Base-by-base conservation (phyloP, 257 asterid species). In the Linaria vulgaris region DNA sequence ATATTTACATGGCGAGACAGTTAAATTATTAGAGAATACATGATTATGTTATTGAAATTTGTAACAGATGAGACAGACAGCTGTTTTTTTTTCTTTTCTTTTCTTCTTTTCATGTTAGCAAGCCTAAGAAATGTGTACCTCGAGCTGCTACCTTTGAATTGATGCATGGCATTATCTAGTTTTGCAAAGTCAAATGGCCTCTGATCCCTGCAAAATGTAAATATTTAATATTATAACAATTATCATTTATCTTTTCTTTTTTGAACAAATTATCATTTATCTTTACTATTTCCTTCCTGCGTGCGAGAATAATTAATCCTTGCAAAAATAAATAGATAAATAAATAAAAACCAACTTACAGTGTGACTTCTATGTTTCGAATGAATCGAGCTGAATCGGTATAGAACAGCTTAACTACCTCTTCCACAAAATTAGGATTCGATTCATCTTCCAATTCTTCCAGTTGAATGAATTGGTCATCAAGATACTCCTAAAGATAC, bases 141-240 rank as follows among this genome's bases (percentile, higher is more conserved):
- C 34, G 97, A 85, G 79, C 90, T 67, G 86, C 96, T 87, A n/a
- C 96, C 96, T 80, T 73, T 87, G 79, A 81, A 83, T 63, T 81
- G 95, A 69, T 90, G 88, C 92, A 87, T 87, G 38, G 68, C 46
- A 63, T 78, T 72, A 54, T 87, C 94, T 64, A 87, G 73, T 70
- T 69, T 83, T 3, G 68, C 88, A 69, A 90, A 90, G 76, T 85
- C 84, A 58, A 67, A 20, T 21, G 91, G 77, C 37, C 47, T 74
- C 31, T 48, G 80, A 24, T 69, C 79, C 81, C 90, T 85, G 80
- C 23, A 61, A 2, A 27, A 56, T 11, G 46, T 16, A 46, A 54
- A 22, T 16, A 46, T 12, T 13, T n/a, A 17, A 22, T 37, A 13
- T 31, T 21, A 52, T 10, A 4, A 49, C 31, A 25, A 54, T 20